Percentiles rank a stretch among this genome's conserved stretches.
These are phyloP conservation scores for Nicotiana knightiana DNA, from an alignment of 257 asterid species.

Conservation along the genomic window DNA sequence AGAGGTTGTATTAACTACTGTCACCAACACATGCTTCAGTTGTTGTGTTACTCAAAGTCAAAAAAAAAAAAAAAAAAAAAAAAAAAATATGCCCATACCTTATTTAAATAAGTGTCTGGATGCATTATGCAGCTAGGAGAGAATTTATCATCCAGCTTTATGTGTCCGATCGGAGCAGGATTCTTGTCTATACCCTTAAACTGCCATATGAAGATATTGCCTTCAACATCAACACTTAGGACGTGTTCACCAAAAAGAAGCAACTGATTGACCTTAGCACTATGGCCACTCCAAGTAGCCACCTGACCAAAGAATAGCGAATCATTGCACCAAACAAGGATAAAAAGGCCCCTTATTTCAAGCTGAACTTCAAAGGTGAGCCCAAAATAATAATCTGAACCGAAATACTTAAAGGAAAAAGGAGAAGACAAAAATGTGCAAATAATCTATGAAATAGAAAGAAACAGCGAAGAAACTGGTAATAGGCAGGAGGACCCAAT, in stretches of 20 bases:
- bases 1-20: neutral
- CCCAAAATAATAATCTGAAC: neutral
- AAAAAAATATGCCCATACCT: constrained; percentile 37
- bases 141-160: constrained; percentile 51
- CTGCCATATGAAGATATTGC: constrained; percentile 77
- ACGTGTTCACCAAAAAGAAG: constrained; percentile 74
- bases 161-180: constrained; percentile 64
- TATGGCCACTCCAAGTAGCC: constrained; percentile 76
- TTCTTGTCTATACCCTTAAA: constrained; percentile 56
- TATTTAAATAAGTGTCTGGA: constrained; percentile 90
- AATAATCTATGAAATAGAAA: neutral
- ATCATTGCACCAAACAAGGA: neutral
- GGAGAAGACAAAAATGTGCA: neutral
- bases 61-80: neutral
- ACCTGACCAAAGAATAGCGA: constrained; percentile 41
- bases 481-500: neutral
- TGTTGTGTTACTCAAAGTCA: neutral
- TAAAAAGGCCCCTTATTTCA: neutral
- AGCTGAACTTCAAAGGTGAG: neutral
- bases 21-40: neutral
- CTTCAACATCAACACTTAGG: constrained; percentile 69
- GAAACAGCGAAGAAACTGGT: neutral
- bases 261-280: constrained; percentile 62
- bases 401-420: neutral
- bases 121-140: constrained; percentile 91